phyloP scores from a whole-genome alignment of 352 stramenopile species.

The Phytophthora fragariaefolia region DNA sequence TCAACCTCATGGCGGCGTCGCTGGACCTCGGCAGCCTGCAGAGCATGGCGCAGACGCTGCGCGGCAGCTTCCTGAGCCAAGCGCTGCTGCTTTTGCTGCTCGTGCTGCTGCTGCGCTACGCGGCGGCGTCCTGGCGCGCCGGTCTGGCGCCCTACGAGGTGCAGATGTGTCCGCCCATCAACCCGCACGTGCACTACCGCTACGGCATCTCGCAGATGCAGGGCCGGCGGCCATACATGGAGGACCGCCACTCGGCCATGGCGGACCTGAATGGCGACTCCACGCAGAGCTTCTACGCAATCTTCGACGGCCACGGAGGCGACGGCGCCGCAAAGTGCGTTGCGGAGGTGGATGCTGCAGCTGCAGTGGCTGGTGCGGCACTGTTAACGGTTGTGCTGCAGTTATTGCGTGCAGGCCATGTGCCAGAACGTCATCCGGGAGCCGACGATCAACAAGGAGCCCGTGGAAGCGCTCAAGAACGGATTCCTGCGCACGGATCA shows the following conservation, averaged over 20 bases:
- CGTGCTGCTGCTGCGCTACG: constrained; percentile 62
- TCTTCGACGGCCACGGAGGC: constrained; percentile 95
- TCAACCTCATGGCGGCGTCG: constrained; percentile 50
- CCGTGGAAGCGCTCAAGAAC: constrained; percentile 73
- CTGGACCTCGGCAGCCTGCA: constrained; percentile 74
- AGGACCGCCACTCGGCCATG: constrained; percentile 87
- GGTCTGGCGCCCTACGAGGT: constrained; percentile 68
- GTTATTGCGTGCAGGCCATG: constrained; percentile 84
- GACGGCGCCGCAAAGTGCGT: constrained; percentile 89
- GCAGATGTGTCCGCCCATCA: constrained; percentile 76
- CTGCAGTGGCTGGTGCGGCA: background rate
- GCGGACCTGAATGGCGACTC: constrained; percentile 81
- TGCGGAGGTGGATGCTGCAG: background rate
- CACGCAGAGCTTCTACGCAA: constrained; percentile 90
- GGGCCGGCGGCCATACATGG: constrained; percentile 90
- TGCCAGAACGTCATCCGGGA: constrained; percentile 87
- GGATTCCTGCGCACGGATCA: constrained; percentile 83
- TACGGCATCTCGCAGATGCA: constrained; percentile 88
- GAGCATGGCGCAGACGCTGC: constrained; percentile 62
- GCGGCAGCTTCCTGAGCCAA: constrained; percentile 72
- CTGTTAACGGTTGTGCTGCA: constrained; percentile 29
- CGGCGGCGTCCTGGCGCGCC: constrained; percentile 62
- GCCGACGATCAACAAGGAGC: constrained; percentile 68
- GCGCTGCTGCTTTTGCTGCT: constrained; percentile 65
- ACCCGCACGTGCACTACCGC: constrained; percentile 77